Evolutionary conservation across 148 eudicot genomes (phyloP).

Genomic region (Amaranthus hypochondriacus): DNA sequence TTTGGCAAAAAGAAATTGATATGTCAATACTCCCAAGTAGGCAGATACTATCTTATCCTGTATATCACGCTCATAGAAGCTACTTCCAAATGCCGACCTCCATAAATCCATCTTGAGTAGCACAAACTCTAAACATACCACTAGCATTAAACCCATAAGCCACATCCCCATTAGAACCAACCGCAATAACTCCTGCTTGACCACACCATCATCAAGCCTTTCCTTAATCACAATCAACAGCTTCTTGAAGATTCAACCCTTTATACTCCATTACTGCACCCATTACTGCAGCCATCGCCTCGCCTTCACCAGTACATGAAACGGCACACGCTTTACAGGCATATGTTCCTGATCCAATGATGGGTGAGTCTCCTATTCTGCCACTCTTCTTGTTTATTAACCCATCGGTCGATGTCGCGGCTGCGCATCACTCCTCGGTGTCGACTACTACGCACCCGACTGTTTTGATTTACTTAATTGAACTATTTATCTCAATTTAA

Average conservation of each 20-base stretch:
- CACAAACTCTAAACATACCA: constrained; percentile 90
- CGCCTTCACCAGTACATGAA: constrained; percentile 92
- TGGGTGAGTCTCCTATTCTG: constrained; percentile 77
- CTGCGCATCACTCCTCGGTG: constrained; percentile 69
- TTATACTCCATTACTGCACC: constrained; percentile 86
- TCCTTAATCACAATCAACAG: constrained; percentile 74
- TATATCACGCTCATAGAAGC: neutral
- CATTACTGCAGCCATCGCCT: constrained; percentile 34
- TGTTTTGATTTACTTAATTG: constrained; percentile 5
- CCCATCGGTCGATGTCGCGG: constrained; percentile 91
- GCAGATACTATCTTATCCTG: too few relatives aligned
- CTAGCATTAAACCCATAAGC: constrained; percentile 66
- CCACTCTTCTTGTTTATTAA: constrained; percentile 82
- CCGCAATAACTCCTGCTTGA: constrained; percentile 79
- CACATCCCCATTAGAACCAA: constrained; percentile 66
- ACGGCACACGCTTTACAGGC: constrained; percentile 72
- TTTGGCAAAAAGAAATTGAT: too few relatives aligned
- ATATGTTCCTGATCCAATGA: constrained; percentile 83
- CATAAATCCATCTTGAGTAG: constrained; percentile 74
- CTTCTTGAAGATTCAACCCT: constrained; percentile 66
- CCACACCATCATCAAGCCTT: constrained; percentile 77
- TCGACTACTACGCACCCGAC: constrained; percentile 90
- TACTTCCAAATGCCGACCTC: constrained; percentile 77
- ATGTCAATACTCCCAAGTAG: too few relatives aligned
- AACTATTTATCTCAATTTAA: too few relatives aligned